Base-by-base conservation (phyloP, 495 filamentous ascomycete genomes). In the Rhypophila decipiens region DNA sequence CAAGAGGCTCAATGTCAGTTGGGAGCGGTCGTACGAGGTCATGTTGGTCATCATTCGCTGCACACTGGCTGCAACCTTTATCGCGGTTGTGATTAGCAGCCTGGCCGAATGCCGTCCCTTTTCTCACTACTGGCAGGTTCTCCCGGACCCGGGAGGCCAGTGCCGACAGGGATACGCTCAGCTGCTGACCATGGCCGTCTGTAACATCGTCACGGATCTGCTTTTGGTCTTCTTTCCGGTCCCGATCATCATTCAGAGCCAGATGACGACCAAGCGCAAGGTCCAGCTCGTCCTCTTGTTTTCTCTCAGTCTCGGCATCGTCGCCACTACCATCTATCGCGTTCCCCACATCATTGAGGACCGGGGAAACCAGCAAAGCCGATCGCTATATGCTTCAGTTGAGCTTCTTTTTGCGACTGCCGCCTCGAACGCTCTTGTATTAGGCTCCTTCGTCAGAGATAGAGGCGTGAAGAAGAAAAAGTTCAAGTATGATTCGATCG, bases 41-140 rank as follows among this genome's bases (percentile, higher is more conserved):
- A 79, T 78, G 19, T 67, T 97, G 7, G 67, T 76, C 44, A 71
- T 77, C 46, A 84, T 96, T 48, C 79, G 87, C 42, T 78, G 80
- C 63, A 87, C 84, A 51, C 80, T 98, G 1, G 64, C 75, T 27
- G 67, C 76, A 9, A 95, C 93, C 17, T 87, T 96, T 40, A 46
- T 88, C 37, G 86, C 79, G 10, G 83, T 91, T 10, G 66, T 96
- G 24, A 81, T 96, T 51, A 80, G 85, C 13, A 87, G 88, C 13
- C 69, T 98, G 23, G 73, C 76, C 34, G 91, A 96, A 69, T 98
- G 93, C 62, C 83, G 81, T 24, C 90, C 93, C 15, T 87, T 95
- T 54, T 39, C 63, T 44, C 80, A 89, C 61, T 91, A 95, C 70
- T 96, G 88, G 89, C 90, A 95, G 63, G 88, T 96, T 5, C 65